Percentiles rank a stretch among this genome's conserved stretches.
Evolutionary conservation across 1,139 yeast genomes (phyloP).

Genomic region (Petasospora fabianii): DNA sequence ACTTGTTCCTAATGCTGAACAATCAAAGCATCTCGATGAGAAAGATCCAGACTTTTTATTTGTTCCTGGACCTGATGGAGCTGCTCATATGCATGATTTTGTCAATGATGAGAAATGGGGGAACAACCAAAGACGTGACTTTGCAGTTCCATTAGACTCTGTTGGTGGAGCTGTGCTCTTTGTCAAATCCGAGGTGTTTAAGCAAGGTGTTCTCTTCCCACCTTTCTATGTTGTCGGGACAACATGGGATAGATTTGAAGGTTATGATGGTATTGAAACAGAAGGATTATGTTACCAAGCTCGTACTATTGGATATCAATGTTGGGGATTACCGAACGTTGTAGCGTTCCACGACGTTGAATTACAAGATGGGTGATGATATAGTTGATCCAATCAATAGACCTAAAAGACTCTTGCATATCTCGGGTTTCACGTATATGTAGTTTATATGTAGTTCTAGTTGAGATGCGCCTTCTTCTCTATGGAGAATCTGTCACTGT

Average conservation of each 20-base stretch:
- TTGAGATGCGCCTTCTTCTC: too few relatives aligned
- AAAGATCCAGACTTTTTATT: constrained; percentile 35
- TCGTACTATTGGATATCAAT: constrained; percentile 39
- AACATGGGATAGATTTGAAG: constrained; percentile 38
- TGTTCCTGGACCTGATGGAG: constrained; percentile 18
- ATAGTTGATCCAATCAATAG: too few relatives aligned
- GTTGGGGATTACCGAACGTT: constrained; percentile 32
- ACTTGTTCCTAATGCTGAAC: constrained; percentile 48
- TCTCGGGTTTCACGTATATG: not conserved
- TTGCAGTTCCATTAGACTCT: constrained; percentile 34
- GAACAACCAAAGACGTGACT: constrained; percentile 6
- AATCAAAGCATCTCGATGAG: constrained; percentile 43
- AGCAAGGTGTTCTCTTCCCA: constrained; percentile 45
- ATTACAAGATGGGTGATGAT: constrained; percentile 8
- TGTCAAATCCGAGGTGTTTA: constrained; percentile 40
- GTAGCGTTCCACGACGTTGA: constrained; percentile 24
- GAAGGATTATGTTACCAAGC: constrained; percentile 49
- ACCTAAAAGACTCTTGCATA: not conserved
- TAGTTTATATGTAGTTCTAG: not conserved
- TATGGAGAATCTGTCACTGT: too few relatives aligned
- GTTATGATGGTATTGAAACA: constrained; percentile 50
- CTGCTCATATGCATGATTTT: constrained; percentile 21
- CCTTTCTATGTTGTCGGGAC: constrained; percentile 44
- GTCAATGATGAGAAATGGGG: constrained; percentile 9
- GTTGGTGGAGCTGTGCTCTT: constrained; percentile 50